Base-by-base conservation (phyloP, 192 early-diverging fungal genomes). In the Entomortierella beljakovae region DNA sequence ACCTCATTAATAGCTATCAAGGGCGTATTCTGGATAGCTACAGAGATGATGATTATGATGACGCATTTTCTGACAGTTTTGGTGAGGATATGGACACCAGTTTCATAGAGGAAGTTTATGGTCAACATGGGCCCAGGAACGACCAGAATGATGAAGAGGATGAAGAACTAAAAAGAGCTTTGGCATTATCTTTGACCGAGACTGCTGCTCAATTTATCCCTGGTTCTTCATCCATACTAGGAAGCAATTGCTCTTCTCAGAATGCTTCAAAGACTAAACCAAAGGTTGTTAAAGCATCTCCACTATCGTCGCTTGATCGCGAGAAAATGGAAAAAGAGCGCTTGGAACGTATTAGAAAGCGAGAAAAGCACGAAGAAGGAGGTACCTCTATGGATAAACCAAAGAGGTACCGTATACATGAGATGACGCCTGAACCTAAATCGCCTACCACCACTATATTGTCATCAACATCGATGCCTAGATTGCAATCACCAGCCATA, bases 261-360 rank as follows among this genome's bases (percentile, higher is more conserved):
- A 31, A 57, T 57, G 28, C 8, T 8, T 31, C 18, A 6, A 6
- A 10, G n/a, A 31, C 8, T 13, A 34, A 20, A n/a, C 54, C 32
- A 34, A 32, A 57, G 3, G 18, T 29, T n/a, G n/a, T n/a, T n/a
- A n/a, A n/a, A 15, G 16, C 60, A 20, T 10, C 60, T 1, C 15
- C 50, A 18, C 35, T 79, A 38, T 54, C 42, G 0, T 50, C 61
- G 1, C 16, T 55, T 15, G 64, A 56, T 34, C 66, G 75, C 10
- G 75, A 55, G 26, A 55, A 79, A 26, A 64, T 79, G 75, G 75
- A 79, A 10, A 23, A 34, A 3, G 55, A 79, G 22, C 60, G 75
- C 11, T 61, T 70, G 26, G 75, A 79, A 33, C 67, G 75, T 7
- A 29, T 79, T 22, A 61, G 25, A 40, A 56, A 56, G 15, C 26